Evolutionary conservation across 2,329 filamentous ascomycete genomes (phyloP), one percentile per base, ranked within the genome.

Genomic region (Amylocarpus encephaloides): DNA sequence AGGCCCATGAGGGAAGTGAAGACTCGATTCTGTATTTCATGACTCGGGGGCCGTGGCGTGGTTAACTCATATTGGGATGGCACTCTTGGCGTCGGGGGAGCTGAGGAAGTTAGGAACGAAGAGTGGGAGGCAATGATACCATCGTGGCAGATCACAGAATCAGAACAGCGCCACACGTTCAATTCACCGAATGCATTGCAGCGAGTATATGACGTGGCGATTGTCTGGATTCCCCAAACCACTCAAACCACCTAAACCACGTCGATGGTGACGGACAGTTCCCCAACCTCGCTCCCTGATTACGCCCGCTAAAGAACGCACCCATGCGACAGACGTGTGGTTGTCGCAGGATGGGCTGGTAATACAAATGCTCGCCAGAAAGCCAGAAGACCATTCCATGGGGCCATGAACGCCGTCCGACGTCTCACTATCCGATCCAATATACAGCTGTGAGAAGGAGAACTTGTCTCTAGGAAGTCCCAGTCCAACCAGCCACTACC

Each of bases 241-340:
- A 46, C 36, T 46, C 53, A 54, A 54, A 51, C 36, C 36, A 46
- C 36, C 36, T 51, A 54, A 54, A 51, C 22, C 45, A 42, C 38
- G 51, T 42, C 13, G 15, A 4, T 7, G 22, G 22, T 26, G 22
- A 26, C 7, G 22, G 9, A 18, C 45, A 32, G 36, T 18, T 7
- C 43, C 30, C 32, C 22, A 4, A 35, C 18, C 19, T 43, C 33
- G 16, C 45, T 16, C 26, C 34, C 29, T 45, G 47, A 35, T 47
- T 52, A 54, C 52, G 52, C 52, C 52, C 52, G 52, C 52, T 54
- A 54, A 51, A 48, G 35, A 43, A 39, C 34, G n/a, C 40, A 44
- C 38, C 13, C 15, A 46, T 26, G 36, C 43, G 22, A 26, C 18
- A 18, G 10, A 19, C 45, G 34, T 22, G 33, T 15, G 18, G 15